A percentile compares a stretch with the other conserved stretches of the same genome.
These are phyloP conservation scores for Casuarina cunninghamiana DNA, from an alignment of 306 rosid species.

Conservation along the genomic window DNA sequence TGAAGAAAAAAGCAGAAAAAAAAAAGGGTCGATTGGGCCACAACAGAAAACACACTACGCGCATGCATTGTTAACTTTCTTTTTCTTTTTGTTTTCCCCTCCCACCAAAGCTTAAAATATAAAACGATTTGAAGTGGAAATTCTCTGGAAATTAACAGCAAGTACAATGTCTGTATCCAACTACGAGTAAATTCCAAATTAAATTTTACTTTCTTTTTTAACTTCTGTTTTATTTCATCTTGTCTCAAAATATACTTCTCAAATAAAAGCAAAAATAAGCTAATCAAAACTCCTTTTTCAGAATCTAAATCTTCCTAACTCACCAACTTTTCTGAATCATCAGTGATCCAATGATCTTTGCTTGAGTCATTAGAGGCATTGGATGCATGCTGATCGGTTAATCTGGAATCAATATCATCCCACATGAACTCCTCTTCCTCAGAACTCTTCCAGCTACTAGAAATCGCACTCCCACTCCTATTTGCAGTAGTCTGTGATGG, in stretches of 20 bases:
- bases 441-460: constrained; percentile 82
- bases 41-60: not conserved
- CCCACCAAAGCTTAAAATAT: not conserved
- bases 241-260: not conserved
- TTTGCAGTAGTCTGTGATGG: constrained; percentile 41
- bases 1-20: not conserved
- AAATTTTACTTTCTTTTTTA: not conserved
- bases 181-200: not conserved
- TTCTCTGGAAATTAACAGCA: not conserved
- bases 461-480: constrained; percentile 39
- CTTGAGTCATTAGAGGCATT: constrained; percentile 44
- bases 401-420: constrained; percentile 69
- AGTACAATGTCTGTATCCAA: not conserved
- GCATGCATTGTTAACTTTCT: not conserved
- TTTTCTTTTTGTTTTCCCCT: not conserved
- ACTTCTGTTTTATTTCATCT: not conserved
- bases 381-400: constrained; percentile 44
- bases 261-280: constrained; percentile 7
- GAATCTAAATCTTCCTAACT: constrained; percentile 32
- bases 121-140: not conserved
- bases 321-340: constrained; percentile 71
- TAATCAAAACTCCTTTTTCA: not conserved
- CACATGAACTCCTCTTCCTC: constrained; percentile 92
- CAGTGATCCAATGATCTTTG: constrained; percentile 55
- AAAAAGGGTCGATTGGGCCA: not conserved